Conservation (phyloP, 306 rosid genomes). For the Prunus salicina region DNA sequence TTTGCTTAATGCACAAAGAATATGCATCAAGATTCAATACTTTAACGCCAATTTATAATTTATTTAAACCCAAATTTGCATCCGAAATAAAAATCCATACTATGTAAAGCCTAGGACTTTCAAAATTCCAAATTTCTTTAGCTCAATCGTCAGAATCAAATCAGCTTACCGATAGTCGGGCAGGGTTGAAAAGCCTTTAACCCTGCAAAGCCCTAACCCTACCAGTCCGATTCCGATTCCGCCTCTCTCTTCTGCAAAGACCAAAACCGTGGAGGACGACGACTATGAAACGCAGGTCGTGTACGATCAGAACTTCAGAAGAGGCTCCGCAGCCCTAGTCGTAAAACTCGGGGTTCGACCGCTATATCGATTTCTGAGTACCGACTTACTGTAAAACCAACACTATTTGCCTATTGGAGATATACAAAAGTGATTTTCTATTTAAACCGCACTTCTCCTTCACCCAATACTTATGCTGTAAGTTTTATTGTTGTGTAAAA, state of each 20-base stretch:
- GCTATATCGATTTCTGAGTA: neutral
- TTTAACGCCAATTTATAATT: neutral
- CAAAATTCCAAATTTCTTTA: neutral
- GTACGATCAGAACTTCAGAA: neutral
- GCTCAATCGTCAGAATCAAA: neutral
- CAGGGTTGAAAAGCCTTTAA: neutral
- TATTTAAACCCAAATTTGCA: neutral
- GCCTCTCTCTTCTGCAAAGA: neutral
- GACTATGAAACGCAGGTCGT: neutral
- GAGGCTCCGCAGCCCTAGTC: constrained; percentile 6
- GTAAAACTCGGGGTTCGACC: neutral
- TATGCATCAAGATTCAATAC: neutral
- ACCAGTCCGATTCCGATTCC: constrained; percentile 2
- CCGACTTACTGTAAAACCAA: neutral
- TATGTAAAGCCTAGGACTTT: neutral
- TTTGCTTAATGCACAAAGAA: neutral
- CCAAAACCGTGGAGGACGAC: neutral
- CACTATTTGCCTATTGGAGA: neutral
- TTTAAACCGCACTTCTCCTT: too few relatives aligned
- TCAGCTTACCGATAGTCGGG: constrained; percentile 3
- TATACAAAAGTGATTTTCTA: too few relatives aligned
- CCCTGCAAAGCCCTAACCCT: neutral
- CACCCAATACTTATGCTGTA: too few relatives aligned
- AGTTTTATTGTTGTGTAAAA: too few relatives aligned
- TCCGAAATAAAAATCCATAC: neutral